Evolutionary conservation across 2,329 filamentous ascomycete species (phyloP).

Genomic region (Alternaria postmessia): DNA sequence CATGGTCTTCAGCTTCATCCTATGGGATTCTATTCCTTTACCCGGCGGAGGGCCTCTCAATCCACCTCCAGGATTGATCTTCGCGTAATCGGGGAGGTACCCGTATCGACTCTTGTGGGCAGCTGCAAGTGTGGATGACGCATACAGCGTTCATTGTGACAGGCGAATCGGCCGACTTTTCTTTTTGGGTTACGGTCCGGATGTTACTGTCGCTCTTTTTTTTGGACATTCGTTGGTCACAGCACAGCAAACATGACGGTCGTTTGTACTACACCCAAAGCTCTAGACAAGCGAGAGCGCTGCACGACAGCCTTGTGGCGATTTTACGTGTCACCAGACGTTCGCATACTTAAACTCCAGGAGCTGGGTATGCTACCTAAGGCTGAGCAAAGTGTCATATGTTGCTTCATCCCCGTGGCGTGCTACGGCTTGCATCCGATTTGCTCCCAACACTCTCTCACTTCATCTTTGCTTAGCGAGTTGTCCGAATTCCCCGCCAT

Average conservation of each 20-base stretch:
- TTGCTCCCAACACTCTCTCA: not conserved
- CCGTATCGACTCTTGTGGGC: not conserved
- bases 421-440: conserved; percentile 13
- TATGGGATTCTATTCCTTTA: too few species aligned
- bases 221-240: not conserved
- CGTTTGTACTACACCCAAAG: not conserved
- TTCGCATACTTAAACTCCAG: not conserved
- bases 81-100: not conserved
- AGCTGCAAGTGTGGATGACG: not conserved
- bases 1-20: not conserved
- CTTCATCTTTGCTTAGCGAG: not conserved
- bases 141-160: not conserved
- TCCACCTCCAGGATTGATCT: not conserved
- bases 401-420: not conserved
- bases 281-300: not conserved
- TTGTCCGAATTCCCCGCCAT: not conserved
- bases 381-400: conserved; percentile 3
- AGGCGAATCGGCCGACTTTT: not conserved
- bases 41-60: not conserved
- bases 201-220: not conserved
- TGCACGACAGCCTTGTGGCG: not conserved
- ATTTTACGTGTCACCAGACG: not conserved
- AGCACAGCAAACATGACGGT: conserved; percentile 6
- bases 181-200: not conserved
- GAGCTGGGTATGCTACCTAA: not conserved